A percentile compares a stretch with the other conserved stretches of the same genome.
Conservation (phyloP, 2,329 filamentous ascomycete genomes). For the Phoma sp. region DNA sequence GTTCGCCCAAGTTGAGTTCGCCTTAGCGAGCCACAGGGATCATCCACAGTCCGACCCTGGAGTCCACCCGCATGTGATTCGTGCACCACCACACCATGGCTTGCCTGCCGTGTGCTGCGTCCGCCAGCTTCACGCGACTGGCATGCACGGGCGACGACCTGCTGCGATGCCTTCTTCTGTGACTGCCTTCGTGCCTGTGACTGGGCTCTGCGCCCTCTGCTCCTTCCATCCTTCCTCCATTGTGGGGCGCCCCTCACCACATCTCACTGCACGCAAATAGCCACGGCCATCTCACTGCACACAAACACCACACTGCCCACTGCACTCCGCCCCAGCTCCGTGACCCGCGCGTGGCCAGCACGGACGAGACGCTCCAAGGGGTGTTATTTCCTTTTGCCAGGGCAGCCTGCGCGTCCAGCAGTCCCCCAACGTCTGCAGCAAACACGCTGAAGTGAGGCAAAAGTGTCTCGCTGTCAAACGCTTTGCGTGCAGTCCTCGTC, state of each 20-base stretch:
- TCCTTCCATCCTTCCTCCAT: background rate
- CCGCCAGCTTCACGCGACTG: background rate
- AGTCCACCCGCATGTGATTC: slow-evolving; percentile 20
- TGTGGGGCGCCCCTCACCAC: background rate
- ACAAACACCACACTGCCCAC: slow-evolving; percentile 24
- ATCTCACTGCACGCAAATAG: slow-evolving; percentile 3
- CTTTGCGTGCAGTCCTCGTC: slow-evolving; percentile 4
- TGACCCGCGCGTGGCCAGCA: slow-evolving; percentile 23
- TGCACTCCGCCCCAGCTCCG: slow-evolving; percentile 23
- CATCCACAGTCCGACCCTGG: slow-evolving; percentile 8
- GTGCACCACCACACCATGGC: slow-evolving; percentile 6
- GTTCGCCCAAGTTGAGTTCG: slow-evolving; percentile 33
- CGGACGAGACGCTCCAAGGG: slow-evolving; percentile 4
- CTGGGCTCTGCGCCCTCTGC: too few species aligned
- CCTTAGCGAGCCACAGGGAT: slow-evolving; percentile 25
- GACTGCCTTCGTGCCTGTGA: background rate
- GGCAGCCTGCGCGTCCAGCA: background rate
- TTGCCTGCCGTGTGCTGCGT: background rate
- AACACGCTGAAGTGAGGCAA: slow-evolving; percentile 20
- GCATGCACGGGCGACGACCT: background rate
- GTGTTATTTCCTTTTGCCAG: slow-evolving; percentile 5
- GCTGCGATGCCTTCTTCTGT: background rate
- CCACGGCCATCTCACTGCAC: too few species aligned
- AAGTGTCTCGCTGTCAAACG: slow-evolving; percentile 16
- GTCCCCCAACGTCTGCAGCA: slow-evolving; percentile 16